Conservation (phyloP, 2,329 filamentous ascomycete species). For the Annulohypoxylon truncatum region DNA sequence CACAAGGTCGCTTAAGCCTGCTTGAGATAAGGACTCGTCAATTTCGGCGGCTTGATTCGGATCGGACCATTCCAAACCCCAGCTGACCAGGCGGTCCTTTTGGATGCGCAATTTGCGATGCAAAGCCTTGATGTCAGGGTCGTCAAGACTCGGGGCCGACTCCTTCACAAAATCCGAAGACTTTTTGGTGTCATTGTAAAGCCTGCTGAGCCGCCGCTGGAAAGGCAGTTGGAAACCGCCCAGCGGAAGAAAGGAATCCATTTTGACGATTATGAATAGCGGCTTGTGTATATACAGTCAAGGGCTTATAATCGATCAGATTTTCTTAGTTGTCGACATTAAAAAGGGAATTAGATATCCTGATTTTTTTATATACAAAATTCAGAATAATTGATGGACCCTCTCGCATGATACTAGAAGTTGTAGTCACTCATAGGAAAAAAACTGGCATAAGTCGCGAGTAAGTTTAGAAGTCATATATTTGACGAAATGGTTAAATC, state of each 20-base stretch:
- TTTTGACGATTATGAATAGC: slow-evolving; percentile 44
- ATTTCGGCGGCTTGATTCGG: slow-evolving; percentile 76
- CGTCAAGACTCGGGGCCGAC: slow-evolving; percentile 69
- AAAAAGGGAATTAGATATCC: not conserved
- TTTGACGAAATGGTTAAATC: not conserved
- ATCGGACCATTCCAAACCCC: slow-evolving; percentile 86
- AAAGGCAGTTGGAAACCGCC: slow-evolving; percentile 67
- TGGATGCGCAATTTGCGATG: slow-evolving; percentile 84
- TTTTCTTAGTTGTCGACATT: not conserved
- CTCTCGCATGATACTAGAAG: not conserved
- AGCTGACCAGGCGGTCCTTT: slow-evolving; percentile 80
- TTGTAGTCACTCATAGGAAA: slow-evolving; percentile 4
- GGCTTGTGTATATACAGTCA: not conserved
- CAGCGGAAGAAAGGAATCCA: slow-evolving; percentile 64
- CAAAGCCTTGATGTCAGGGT: slow-evolving; percentile 76
- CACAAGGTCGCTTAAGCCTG: slow-evolving; percentile 80
- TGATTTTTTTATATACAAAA: not conserved
- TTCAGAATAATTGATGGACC: not conserved
- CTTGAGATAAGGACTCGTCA: slow-evolving; percentile 75
- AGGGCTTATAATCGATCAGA: not conserved
- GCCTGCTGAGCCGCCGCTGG: slow-evolving; percentile 73
- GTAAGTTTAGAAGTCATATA: not conserved
- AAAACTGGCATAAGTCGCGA: no score
- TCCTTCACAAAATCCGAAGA: slow-evolving; percentile 79
- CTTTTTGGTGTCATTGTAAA: slow-evolving; percentile 85